These are phyloP conservation scores for Pleurotus djamor DNA, from an alignment of 768 basidiomycete species.

Conservation along the genomic window DNA sequence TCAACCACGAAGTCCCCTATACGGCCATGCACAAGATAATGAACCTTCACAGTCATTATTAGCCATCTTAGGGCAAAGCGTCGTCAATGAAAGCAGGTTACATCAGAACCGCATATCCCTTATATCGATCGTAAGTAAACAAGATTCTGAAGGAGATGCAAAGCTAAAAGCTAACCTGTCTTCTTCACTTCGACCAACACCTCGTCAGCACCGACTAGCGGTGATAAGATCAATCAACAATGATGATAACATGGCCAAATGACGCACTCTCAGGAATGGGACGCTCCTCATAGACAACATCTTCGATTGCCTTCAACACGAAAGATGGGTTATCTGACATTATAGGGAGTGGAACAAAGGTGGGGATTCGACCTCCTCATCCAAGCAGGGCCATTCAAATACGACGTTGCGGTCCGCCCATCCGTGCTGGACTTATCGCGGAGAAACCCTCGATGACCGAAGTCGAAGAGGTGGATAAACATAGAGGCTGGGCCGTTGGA, in stretches of 20 bases:
- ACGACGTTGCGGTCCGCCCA: background rate
- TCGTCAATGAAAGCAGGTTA: conserved; percentile 24
- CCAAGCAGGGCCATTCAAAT: background rate
- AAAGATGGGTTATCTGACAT: conserved; percentile 82
- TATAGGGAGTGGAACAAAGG: conserved; percentile 7
- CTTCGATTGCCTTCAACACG: conserved; percentile 66
- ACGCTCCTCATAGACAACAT: conserved; percentile 69
- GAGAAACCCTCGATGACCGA: background rate
- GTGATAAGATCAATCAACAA: background rate
- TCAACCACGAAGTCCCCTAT: conserved; percentile 81
- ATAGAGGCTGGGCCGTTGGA: background rate
- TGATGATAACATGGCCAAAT: background rate
- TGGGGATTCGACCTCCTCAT: background rate
- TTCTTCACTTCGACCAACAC: conserved; percentile 91
- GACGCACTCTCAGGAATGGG: conserved; percentile 69
- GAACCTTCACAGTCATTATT: conserved; percentile 45
- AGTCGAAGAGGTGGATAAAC: too few relatives aligned
- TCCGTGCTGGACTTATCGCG: background rate
- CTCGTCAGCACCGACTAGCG: conserved; percentile 64
- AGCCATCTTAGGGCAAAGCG: conserved; percentile 12
- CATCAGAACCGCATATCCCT: conserved; percentile 92
- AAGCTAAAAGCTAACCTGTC: conserved; percentile 55
- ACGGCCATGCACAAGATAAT: conserved; percentile 75
- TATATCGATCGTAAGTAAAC: conserved; percentile 20
- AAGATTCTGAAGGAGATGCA: background rate